These are phyloP conservation scores for Eucalyptus melliodora DNA, from an alignment of 345 rosid species.

Conservation along the genomic window DNA sequence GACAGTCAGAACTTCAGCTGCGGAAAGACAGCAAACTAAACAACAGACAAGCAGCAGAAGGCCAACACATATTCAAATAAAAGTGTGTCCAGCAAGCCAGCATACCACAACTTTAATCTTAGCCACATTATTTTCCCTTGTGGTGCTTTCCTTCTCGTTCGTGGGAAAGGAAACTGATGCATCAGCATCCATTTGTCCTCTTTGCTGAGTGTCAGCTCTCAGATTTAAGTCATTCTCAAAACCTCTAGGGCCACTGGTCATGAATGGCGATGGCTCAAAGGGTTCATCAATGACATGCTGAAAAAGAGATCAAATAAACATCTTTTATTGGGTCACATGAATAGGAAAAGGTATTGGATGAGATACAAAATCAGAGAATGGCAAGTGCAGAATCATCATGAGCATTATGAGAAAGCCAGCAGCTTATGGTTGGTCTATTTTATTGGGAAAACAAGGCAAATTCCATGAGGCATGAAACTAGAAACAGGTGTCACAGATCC, in stretches of 20 bases:
- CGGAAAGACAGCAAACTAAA: neutral
- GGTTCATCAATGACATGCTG: slow-evolving; percentile 95
- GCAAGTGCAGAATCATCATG: neutral
- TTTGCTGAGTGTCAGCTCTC: slow-evolving; percentile 29
- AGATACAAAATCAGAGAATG: neutral
- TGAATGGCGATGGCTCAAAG: slow-evolving; percentile 84
- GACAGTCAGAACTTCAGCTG: neutral
- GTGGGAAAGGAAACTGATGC: slow-evolving; percentile 19
- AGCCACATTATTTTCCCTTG: slow-evolving; percentile 74
- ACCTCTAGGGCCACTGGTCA: slow-evolving; percentile 56
- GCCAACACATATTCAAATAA: neutral
- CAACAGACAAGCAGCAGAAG: neutral
- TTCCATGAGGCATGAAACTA: neutral
- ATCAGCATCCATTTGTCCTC: slow-evolving; percentile 49
- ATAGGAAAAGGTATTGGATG: neutral
- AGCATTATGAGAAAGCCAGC: neutral
- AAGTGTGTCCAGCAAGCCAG: neutral
- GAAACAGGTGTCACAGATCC: neutral
- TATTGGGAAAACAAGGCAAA: neutral
- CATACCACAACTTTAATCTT: slow-evolving; percentile 98
- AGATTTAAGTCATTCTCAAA: slow-evolving; percentile 55
- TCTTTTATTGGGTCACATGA: neutral
- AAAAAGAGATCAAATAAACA: neutral
- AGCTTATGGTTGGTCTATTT: neutral
- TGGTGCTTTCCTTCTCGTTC: slow-evolving; percentile 60